Evolutionary conservation across 176 grass and related monocot species (phyloP), one percentile per base, ranked within the genome.

Genomic region (Metroxylon sagu): DNA sequence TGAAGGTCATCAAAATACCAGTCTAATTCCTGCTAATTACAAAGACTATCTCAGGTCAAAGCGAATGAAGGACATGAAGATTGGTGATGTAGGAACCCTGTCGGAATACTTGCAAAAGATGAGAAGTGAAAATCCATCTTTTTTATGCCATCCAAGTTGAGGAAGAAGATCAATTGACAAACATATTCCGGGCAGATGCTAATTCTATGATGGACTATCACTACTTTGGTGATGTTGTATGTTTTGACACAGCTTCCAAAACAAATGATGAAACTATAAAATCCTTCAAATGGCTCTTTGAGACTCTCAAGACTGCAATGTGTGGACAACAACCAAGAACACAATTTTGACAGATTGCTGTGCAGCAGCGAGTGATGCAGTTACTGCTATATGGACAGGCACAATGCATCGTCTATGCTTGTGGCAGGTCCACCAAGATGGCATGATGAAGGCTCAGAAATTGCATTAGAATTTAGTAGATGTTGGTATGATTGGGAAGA

Each of bases 111-210:
- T 95, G 28, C 82, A 80, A 77, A 89, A 78, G 61, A 89, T 76
- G 75, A 95, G 89, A 79, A 79, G 79, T 4, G 59, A 89, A 23
- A 83, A 86, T 72, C 82, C 85, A 65, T 83, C 82, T 64, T 95
- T 83, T 95, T 70, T 95, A 83, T 66, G 80, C 90, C 19, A 64
- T 89, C 63, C 82, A 95, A 75, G 79, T 95, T 60, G 79, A 95
- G 62, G 82, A 95, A 80, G 77, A 78, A 50, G 85, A 95, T 56
- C 79, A 79, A 53, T 79, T 95, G 29, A 76, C 76, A 43, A 89
- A 86, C 71, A 57, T 95, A 19, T 95, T 95, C 51, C 89, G 90
- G 90, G 59, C 82, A 35, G 85, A 95, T 76, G 55, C 76, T 54
- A 86, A 73, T 67, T 86, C 85, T 50, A 75, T 89, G 16, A 74